Evolutionary conservation across 1,139 yeast genomes (phyloP).

Genomic region (Casaregolazyma lundiana): DNA sequence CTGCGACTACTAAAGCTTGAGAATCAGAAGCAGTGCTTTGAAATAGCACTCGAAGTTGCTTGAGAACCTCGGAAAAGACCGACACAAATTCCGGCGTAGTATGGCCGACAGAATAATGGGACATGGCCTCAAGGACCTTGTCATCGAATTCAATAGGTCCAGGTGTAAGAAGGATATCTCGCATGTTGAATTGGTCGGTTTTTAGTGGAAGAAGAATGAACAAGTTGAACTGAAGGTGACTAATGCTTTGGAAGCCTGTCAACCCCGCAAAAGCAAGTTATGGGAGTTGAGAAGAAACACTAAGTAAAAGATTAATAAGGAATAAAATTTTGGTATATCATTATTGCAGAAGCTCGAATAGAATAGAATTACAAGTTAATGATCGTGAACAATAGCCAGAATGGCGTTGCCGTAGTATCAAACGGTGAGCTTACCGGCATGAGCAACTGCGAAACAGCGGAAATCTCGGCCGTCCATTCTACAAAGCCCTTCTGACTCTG

Average conservation of each 20-base stretch:
- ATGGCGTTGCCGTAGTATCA: too few species aligned
- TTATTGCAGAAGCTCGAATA: neutral
- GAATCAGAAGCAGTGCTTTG: conserved; percentile 59
- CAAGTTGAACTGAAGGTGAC: too few species aligned
- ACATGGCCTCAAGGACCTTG: conserved; percentile 73
- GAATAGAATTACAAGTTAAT: neutral
- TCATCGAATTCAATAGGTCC: conserved; percentile 92
- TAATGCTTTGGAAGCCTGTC: too few species aligned
- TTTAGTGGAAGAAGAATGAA: neutral
- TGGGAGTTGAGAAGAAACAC: neutral
- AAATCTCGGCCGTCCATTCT: too few species aligned
- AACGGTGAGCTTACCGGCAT: too few species aligned
- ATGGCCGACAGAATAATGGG: conserved; percentile 83
- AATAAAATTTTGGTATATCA: neutral
- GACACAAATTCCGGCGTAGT: conserved; percentile 82
- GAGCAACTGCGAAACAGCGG: too few species aligned
- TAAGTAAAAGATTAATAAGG: neutral
- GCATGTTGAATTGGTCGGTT: neutral
- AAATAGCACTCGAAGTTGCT: conserved; percentile 68
- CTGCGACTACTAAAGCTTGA: conserved; percentile 79
- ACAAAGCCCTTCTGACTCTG: neutral
- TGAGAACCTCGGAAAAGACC: conserved; percentile 65
- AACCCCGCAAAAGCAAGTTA: neutral
- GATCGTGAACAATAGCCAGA: too few species aligned
- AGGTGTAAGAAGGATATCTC: conserved; percentile 46